These are phyloP conservation scores for Tylopilus rubrobrunneus DNA, from an alignment of 768 basidiomycete species.

Conservation along the genomic window DNA sequence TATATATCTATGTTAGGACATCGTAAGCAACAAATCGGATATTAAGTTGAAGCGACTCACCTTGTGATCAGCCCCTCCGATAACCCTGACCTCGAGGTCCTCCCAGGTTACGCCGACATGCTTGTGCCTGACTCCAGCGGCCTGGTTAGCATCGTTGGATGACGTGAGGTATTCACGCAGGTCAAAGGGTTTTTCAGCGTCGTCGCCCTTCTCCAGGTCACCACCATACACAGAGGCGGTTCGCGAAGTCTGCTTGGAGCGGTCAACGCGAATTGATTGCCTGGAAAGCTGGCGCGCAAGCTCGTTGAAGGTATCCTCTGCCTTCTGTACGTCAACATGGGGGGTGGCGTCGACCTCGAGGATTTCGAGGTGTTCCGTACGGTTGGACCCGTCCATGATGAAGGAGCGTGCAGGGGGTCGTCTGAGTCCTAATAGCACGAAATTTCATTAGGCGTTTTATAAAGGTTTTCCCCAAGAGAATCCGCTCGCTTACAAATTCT, in stretches of 20 bases:
- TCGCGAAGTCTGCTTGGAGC: constrained; percentile 18
- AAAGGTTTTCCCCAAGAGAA: background rate
- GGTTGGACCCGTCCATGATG: constrained; percentile 6
- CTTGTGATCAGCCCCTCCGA: constrained; percentile 55
- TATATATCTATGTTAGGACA: constrained; percentile 38
- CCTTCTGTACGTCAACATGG: constrained; percentile 48
- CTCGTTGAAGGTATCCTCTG: constrained; percentile 53
- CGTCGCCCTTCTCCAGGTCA: constrained; percentile 41
- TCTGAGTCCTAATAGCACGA: background rate
- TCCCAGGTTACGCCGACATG: constrained; percentile 77
- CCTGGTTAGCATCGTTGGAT: constrained; percentile 61
- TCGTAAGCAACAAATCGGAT: background rate
- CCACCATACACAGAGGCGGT: constrained; percentile 26
- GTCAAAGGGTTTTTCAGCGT: constrained; percentile 43
- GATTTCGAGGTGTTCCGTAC: constrained; percentile 17
- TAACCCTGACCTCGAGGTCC: constrained; percentile 57
- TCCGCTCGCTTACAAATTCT: constrained; percentile 16
- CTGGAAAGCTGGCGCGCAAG: constrained; percentile 40
- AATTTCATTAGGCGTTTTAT: constrained; percentile 9
- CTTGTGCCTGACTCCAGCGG: constrained; percentile 67
- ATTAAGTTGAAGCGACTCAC: constrained; percentile 28
- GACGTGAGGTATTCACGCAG: constrained; percentile 65
- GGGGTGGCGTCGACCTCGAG: constrained; percentile 20
- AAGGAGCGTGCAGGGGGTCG: background rate
- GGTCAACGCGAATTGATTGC: constrained; percentile 5